Conservation (phyloP, 2,329 filamentous ascomycete genomes). For the Davidsoniella neocaledoniae region DNA sequence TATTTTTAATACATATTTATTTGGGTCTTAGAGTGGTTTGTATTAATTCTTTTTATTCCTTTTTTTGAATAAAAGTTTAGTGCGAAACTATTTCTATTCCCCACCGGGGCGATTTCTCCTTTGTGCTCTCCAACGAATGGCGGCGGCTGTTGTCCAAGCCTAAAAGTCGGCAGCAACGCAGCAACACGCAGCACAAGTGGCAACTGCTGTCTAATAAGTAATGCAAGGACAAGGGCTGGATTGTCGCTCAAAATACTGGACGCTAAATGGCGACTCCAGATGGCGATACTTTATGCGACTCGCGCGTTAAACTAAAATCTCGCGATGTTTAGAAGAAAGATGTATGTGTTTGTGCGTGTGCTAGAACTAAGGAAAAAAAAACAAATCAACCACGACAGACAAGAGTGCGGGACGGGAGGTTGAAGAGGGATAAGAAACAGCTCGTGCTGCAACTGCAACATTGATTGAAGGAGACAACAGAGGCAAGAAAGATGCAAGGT, state of each 20-base stretch:
- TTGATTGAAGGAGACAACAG: constrained; percentile 5
- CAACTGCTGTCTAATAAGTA: too few relatives aligned
- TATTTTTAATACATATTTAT: too few relatives aligned
- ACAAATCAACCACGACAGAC: not conserved
- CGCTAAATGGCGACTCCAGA: not conserved
- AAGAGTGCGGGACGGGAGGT: not conserved
- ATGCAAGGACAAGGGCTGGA: not conserved
- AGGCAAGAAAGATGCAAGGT: not conserved
- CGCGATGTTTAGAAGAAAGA: not conserved
- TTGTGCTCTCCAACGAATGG: too few relatives aligned
- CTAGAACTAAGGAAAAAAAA: not conserved
- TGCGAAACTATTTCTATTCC: too few relatives aligned
- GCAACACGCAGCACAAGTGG: too few relatives aligned
- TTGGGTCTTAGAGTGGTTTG: too few relatives aligned
- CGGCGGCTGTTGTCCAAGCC: too few relatives aligned
- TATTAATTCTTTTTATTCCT: too few relatives aligned
- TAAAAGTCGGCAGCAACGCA: too few relatives aligned
- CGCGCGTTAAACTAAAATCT: not conserved
- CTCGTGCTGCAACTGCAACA: constrained; percentile 5
- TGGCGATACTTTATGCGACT: not conserved
- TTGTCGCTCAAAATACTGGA: not conserved
- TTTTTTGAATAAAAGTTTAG: too few relatives aligned
- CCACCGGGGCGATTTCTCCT: too few relatives aligned
- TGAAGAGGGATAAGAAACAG: constrained; percentile 1
- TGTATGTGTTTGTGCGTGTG: too few relatives aligned